Base-by-base conservation (phyloP, 1,284 basidiomycete species). In the Ganoderma leucocontextum region DNA sequence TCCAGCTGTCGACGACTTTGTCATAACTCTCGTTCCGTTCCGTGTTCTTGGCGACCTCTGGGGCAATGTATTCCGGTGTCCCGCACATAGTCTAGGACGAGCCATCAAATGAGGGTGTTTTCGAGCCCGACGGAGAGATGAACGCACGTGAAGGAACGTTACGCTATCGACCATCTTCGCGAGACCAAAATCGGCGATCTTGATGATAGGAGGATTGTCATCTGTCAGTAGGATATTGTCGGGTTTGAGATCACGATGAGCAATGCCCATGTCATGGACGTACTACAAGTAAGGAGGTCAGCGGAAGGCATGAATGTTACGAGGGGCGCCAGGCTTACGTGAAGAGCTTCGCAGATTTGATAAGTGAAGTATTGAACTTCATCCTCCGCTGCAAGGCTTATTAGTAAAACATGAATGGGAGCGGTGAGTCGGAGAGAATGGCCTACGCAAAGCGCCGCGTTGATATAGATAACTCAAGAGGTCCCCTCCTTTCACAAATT, bases 141-240 rank as follows among this genome's bases (percentile, higher is more conserved):
- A 17, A 80, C 86, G 6, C 72, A 92, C 91, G 69, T 85, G 84
- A 15, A 93, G 80, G 84, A 90, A 89, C 0, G 92, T 94, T 69
- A 88, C 75, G 68, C 86, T 89, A 72, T 94, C 91, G 49, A 95
- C 90, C 66, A 92, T 89, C 78, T 97, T 97, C 0, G 96, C 95
- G 17, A 98, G 86, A 2, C 96, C 96, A 78, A 97, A 98, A 78
- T 97, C 96, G 1, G 96, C 96, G 35, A 97, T 90, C 75, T 96
- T 95, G 72, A 92, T 87, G 1, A 82, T 77, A 0, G 92, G 91
- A 0, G 91, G 88, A 0, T 83, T 66, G 53, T 90, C 87, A 7
- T 76, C 83, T 0, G 93, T 95, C 17, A 95, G 81, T 2, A 95
- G 84, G 13, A 95, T 86, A 73, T 95, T 95, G 87, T 97, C 96